Base-by-base conservation (phyloP, 2,329 filamentous ascomycete species). In the Pseudogymnoascus destructans region DNA sequence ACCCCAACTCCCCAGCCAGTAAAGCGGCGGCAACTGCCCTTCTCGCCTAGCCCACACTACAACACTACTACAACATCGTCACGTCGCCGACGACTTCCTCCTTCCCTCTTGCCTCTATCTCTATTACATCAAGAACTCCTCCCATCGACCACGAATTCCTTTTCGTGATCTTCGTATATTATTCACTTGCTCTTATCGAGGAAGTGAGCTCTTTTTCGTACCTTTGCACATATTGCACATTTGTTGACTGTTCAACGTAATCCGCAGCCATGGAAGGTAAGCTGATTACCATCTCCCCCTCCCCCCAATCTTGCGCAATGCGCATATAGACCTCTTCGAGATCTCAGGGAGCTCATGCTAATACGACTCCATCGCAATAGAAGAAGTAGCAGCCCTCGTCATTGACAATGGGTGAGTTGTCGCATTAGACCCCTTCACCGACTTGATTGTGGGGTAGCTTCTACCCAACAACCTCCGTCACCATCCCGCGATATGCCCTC, bases 321-420 rank as follows among this genome's bases (percentile, higher is more conserved):
- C 63, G 63, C 61, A 57, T 23, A 60, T 58, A 46, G 40, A 56
- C 55, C 42, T 63, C 27, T 52, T 35, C 15, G 49, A 32, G 54
- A 56, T 55, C 58, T 63, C n/a, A 33, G 55, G 25, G 61, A 60
- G 54, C 56, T 60, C 40, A 46, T 61, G 61, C 67, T 70, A 63
- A 70, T 56, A 57, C 49, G 23, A 19, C 33, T 64, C 59, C 15
- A 63, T 49, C 58, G 63, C 65, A 78, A 77, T 74, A 97, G 93
- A 98, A 85, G 93, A 98, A 89, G 93, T 98, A 79, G 93, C 93
- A 78, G 93, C 93, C 78, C 91, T 98, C 89, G 93, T 98, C 79
- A 97, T 98, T 81, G 93, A 98, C 91, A 98, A 98, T 97, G 93
- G 93, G 93, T 98, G 92, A 89, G 91, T 80, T 78, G 71, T 68